Evolutionary conservation across 2,329 filamentous ascomycete genomes (phyloP).

Genomic region (Exophiala dermatitidis): DNA sequence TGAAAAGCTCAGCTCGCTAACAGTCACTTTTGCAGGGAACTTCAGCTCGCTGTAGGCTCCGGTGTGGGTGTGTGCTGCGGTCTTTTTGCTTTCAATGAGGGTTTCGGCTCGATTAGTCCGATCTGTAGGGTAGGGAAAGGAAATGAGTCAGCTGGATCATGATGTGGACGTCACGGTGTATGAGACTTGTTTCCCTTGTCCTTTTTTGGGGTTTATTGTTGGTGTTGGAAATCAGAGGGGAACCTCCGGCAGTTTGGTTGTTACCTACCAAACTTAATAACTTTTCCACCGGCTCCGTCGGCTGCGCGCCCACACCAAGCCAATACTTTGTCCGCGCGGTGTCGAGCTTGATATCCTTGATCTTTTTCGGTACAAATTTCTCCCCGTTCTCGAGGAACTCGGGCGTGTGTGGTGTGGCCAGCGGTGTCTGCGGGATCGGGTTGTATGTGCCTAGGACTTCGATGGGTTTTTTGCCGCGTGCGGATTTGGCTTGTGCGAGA

Average conservation of each 20-base stretch:
- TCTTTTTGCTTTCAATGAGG: conserved; percentile 7
- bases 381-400: conserved; percentile 32
- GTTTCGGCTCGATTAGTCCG: conserved; percentile 23
- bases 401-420: conserved; percentile 19
- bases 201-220: too few relatives aligned
- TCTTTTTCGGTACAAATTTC: conserved; percentile 55
- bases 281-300: conserved; percentile 81
- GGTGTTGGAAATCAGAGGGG: not conserved
- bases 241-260: not conserved
- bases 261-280: conserved; percentile 67
- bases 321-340: conserved; percentile 78
- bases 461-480: conserved; percentile 78
- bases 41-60: not conserved
- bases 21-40: not conserved
- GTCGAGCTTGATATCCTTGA: conserved; percentile 90
- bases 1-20: not conserved
- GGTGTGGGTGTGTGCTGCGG: not conserved
- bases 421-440: conserved; percentile 50
- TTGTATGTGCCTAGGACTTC: conserved; percentile 76
- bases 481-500: conserved; percentile 86
- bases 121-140: conserved; percentile 12
- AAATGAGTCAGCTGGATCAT: not conserved
- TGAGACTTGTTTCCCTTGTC: too few relatives aligned
- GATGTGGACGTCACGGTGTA: too few relatives aligned
- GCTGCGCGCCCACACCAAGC: conserved; percentile 94